These are phyloP conservation scores for Bruguiera hainesii DNA, from an alignment of 441 rosid genomes.

Conservation along the genomic window DNA sequence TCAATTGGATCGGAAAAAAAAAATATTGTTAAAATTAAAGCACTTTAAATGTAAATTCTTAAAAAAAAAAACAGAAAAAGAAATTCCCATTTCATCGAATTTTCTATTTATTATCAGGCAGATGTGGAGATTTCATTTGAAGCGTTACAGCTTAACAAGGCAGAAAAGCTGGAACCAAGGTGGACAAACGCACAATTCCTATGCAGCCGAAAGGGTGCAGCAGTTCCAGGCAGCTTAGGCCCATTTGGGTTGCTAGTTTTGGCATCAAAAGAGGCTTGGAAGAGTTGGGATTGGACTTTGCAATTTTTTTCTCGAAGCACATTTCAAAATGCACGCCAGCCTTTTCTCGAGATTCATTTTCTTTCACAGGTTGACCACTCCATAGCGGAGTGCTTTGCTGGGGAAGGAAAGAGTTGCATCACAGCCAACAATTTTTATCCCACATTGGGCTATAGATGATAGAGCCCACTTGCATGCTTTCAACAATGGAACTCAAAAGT, in stretches of 20 bases:
- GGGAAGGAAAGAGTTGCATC: slow-evolving; percentile 58
- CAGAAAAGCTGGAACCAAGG: slow-evolving; percentile 42
- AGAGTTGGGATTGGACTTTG: slow-evolving; percentile 24
- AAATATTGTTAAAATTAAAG: too few relatives aligned
- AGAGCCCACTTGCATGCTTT: slow-evolving; percentile 51
- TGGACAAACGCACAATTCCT: slow-evolving; percentile 58
- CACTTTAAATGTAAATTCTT: too few relatives aligned
- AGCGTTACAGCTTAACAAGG: slow-evolving; percentile 38
- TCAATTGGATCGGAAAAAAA: too few relatives aligned
- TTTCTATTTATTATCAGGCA: slow-evolving; percentile 24
- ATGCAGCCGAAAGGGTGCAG: slow-evolving; percentile 46
- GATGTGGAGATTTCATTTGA: slow-evolving; percentile 57
- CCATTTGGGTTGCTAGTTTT: slow-evolving; percentile 66
- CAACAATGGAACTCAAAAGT: slow-evolving; percentile 48
- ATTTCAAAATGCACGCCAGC: background rate
- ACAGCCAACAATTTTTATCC: slow-evolving; percentile 70
- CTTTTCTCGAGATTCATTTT: background rate
- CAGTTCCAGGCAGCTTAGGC: slow-evolving; percentile 51
- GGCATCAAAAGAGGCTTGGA: slow-evolving; percentile 46
- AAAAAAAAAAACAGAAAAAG: too few relatives aligned
- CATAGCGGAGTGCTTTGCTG: slow-evolving; percentile 74
- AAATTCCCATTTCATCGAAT: background rate
- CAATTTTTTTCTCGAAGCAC: too few relatives aligned
- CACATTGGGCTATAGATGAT: slow-evolving; percentile 34
- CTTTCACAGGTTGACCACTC: slow-evolving; percentile 64